Evolutionary conservation across 495 filamentous ascomycete genomes (phyloP).

Genomic region (Hypoxylon intermedium): DNA sequence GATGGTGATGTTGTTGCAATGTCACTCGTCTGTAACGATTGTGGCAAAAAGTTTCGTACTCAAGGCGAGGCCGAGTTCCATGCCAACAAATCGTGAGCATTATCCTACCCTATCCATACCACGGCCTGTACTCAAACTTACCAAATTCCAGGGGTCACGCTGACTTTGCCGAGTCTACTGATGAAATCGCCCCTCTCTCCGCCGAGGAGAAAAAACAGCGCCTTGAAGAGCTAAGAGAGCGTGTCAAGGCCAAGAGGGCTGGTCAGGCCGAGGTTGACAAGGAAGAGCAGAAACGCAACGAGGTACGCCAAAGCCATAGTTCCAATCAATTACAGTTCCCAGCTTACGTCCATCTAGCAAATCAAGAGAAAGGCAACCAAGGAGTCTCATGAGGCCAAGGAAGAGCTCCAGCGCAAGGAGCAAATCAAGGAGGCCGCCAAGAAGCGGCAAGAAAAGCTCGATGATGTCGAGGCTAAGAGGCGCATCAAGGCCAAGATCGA

Average conservation of each 20-base stretch:
- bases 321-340: neutral
- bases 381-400: conserved; percentile 79
- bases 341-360: conserved; percentile 60
- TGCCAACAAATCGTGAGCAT: conserved; percentile 78
- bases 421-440: conserved; percentile 84
- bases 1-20: conserved; percentile 65
- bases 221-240: conserved; percentile 75
- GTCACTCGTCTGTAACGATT: conserved; percentile 82
- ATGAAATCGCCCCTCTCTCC: conserved; percentile 87
- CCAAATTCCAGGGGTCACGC: conserved; percentile 67
- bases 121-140: conserved; percentile 16
- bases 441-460: conserved; percentile 85
- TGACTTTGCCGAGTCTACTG: conserved; percentile 93
- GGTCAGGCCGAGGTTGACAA: conserved; percentile 76
- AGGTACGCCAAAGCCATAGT: conserved; percentile 58
- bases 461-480: conserved; percentile 85
- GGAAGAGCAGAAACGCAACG: conserved; percentile 86
- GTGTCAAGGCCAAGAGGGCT: conserved; percentile 75
- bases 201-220: conserved; percentile 87
- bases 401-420: conserved; percentile 85
- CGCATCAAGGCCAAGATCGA: conserved; percentile 90
- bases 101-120: neutral
- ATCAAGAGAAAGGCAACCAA: conserved; percentile 84
- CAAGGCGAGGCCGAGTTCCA: conserved; percentile 85
- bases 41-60: conserved; percentile 86